A percentile compares a stretch with the other conserved stretches of the same genome.
Conservation (phyloP, 2,329 filamentous ascomycete genomes). For the Aspergillus phoenicis region DNA sequence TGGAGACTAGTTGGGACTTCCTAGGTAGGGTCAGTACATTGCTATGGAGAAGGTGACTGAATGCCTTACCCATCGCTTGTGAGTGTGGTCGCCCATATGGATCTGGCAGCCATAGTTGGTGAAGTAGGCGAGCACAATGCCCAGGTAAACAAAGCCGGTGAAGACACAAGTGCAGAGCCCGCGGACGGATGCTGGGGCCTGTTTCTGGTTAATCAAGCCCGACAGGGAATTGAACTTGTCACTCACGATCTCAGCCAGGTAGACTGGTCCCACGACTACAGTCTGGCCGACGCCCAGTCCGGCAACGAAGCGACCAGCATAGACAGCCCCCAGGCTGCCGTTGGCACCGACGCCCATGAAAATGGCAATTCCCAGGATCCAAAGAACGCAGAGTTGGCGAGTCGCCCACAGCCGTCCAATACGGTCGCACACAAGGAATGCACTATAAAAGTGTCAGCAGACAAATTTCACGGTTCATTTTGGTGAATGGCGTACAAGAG, state of each 20-base stretch:
- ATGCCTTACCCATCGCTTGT: slow-evolving; percentile 51
- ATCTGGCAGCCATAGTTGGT: slow-evolving; percentile 66
- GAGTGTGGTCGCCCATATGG: slow-evolving; percentile 51
- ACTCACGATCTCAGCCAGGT: slow-evolving; percentile 67
- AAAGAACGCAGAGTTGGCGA: slow-evolving; percentile 44
- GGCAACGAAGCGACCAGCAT: slow-evolving; percentile 49
- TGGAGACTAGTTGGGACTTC: slow-evolving; percentile 71
- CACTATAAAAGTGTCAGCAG: slow-evolving; percentile 38
- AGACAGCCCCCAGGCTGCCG: slow-evolving; percentile 43
- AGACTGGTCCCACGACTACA: slow-evolving; percentile 60
- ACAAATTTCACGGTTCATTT: background rate
- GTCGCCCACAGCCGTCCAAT: slow-evolving; percentile 48
- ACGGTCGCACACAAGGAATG: slow-evolving; percentile 52
- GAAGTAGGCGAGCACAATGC: slow-evolving; percentile 79
- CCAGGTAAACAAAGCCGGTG: slow-evolving; percentile 72
- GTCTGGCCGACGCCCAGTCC: slow-evolving; percentile 49
- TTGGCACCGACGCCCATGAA: slow-evolving; percentile 49
- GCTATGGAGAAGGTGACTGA: slow-evolving; percentile 21
- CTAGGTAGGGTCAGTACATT: slow-evolving; percentile 24
- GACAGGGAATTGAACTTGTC: background rate
- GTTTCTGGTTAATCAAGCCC: background rate
- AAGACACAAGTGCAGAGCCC: slow-evolving; percentile 75
- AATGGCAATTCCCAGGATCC: slow-evolving; percentile 47
- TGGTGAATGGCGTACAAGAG: slow-evolving; percentile 51
- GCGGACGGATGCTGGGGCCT: slow-evolving; percentile 65